phyloP scores from a whole-genome alignment of 768 basidiomycete genomes.

The Lyophyllum decastes region DNA sequence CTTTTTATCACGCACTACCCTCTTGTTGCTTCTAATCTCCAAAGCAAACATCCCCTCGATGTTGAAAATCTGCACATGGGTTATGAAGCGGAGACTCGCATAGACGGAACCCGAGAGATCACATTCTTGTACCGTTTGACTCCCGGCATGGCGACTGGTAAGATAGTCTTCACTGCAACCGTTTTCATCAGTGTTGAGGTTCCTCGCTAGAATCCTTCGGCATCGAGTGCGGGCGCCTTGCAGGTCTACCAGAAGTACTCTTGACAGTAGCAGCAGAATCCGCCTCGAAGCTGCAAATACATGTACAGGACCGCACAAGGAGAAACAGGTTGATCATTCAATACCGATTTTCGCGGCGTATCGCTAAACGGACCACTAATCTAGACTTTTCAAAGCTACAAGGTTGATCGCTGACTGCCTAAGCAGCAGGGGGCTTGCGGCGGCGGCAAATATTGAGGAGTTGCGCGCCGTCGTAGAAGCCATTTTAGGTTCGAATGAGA shows the following conservation, averaged over 20 bases:
- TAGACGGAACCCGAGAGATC: constrained; percentile 77
- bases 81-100: constrained; percentile 65
- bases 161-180: background rate
- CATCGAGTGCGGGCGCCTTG: constrained; percentile 89
- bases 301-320: constrained; percentile 50
- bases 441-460: constrained; percentile 5
- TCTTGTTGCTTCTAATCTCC: constrained; percentile 69
- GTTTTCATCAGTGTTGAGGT: background rate
- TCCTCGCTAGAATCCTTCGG: constrained; percentile 71
- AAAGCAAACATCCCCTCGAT: constrained; percentile 55
- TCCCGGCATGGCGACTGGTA: constrained; percentile 66
- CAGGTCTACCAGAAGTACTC: constrained; percentile 74
- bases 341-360: background rate
- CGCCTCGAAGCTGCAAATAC: constrained; percentile 54
- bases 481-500: constrained; percentile 7
- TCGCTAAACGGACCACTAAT: background rate
- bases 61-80: constrained; percentile 88
- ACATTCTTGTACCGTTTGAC: constrained; percentile 84
- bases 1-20: constrained; percentile 98
- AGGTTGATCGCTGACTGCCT: constrained; percentile 9
- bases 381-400: constrained; percentile 15
- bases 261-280: constrained; percentile 59
- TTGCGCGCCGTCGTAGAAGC: constrained; percentile 11
- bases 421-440: background rate
- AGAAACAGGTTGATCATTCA: constrained; percentile 47